Percentiles rank a stretch among this genome's conserved stretches.
phyloP scores from a whole-genome alignment of 2,329 filamentous ascomycete species.

The Aureobasidium namibiae region DNA sequence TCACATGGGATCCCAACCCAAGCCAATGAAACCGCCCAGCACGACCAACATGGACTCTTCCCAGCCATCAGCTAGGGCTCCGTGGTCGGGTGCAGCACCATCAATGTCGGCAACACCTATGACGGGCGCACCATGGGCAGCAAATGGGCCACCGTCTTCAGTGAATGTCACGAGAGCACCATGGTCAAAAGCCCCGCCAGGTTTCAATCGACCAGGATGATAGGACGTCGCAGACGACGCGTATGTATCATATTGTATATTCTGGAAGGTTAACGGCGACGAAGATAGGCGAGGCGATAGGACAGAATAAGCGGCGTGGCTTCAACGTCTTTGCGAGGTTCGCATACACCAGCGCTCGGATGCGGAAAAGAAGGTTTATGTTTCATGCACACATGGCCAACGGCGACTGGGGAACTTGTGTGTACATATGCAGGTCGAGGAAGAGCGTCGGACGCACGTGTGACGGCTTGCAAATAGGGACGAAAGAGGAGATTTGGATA shows the following conservation, averaged over 20 bases:
- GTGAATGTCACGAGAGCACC: conserved; percentile 7
- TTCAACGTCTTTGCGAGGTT: not conserved
- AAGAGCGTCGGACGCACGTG: not conserved
- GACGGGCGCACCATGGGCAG: conserved; percentile 20
- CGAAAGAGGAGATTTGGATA: conserved; percentile 1
- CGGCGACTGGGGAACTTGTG: not conserved
- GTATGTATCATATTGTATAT: not conserved
- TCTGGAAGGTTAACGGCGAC: not conserved
- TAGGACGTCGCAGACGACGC: not conserved
- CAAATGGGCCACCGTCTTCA: conserved; percentile 1
- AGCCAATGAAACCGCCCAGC: not conserved
- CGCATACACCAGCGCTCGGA: not conserved
- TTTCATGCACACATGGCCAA: conserved; percentile 7
- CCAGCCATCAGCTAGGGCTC: conserved; percentile 15
- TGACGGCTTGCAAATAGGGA: not conserved
- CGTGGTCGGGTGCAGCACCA: conserved; percentile 20
- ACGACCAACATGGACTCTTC: conserved; percentile 5
- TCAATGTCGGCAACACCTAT: conserved; percentile 1
- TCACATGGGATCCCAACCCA: conserved; percentile 25
- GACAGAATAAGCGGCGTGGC: not conserved
- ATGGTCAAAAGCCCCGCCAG: conserved; percentile 4
- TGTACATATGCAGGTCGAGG: conserved; percentile 1
- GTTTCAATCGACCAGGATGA: not conserved
- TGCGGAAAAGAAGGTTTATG: not conserved
- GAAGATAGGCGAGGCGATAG: not conserved